Percentiles rank a stretch among this genome's conserved stretches.
Evolutionary conservation across 2,329 filamentous ascomycete species (phyloP).

Genomic region (Cryphonectria nitschkei): DNA sequence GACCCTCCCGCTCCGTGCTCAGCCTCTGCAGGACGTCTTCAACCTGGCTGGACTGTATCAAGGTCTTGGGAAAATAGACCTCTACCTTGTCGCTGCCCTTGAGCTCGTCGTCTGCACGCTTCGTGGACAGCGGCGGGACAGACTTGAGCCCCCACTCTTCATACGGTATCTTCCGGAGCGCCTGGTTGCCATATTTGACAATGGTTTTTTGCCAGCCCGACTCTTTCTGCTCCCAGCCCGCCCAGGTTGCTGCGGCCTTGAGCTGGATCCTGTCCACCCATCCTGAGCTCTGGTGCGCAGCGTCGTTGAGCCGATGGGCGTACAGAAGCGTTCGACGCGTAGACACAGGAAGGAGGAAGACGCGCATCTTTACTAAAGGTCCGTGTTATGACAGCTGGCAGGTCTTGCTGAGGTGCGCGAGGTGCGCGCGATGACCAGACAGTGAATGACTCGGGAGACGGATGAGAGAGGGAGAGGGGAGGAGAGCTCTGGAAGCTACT

Average conservation of each 20-base stretch:
- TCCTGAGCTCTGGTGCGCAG: constrained; percentile 55
- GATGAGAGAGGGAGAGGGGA: background rate
- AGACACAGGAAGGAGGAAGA: constrained; percentile 92
- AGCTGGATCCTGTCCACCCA: constrained; percentile 70
- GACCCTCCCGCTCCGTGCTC: constrained; percentile 76
- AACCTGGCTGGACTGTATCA: constrained; percentile 68
- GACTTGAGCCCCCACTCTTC: constrained; percentile 99
- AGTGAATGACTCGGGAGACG: background rate
- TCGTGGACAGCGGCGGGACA: constrained; percentile 77
- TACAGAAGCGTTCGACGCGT: constrained; percentile 90
- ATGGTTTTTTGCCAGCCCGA: constrained; percentile 86
- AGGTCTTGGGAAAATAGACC: constrained; percentile 74
- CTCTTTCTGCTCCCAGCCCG: constrained; percentile 83
- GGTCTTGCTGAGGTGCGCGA: background rate
- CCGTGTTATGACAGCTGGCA: background rate
- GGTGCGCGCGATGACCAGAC: background rate
- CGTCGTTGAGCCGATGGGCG: constrained; percentile 73
- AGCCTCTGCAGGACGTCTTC: constrained; percentile 68
- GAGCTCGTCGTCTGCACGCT: constrained; percentile 65
- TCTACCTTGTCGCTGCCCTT: constrained; percentile 68
- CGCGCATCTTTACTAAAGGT: constrained; percentile 67
- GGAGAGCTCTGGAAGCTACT: constrained; percentile 4
- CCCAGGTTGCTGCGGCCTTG: constrained; percentile 79
- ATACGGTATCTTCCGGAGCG: constrained; percentile 85
- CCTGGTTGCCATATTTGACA: constrained; percentile 83